A percentile compares a stretch with the other conserved stretches of the same genome.
Evolutionary conservation across 2,329 filamentous ascomycete genomes (phyloP).

Genomic region (Hymenotorrendiella dingleyae): DNA sequence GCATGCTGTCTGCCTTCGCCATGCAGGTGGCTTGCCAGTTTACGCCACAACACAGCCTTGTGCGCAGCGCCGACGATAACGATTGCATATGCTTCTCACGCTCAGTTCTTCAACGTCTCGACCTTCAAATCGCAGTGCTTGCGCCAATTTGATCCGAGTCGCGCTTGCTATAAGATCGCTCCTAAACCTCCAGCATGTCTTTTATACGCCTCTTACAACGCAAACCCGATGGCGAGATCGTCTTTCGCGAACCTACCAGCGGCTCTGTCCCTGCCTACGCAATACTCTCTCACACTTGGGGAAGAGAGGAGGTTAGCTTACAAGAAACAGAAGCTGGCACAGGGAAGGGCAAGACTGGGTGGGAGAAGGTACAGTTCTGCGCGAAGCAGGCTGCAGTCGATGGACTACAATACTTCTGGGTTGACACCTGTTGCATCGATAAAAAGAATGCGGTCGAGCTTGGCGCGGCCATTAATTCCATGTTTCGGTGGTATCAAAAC

Average conservation of each 20-base stretch:
- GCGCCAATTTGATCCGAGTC: constrained; percentile 13
- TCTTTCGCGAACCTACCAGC: constrained; percentile 3
- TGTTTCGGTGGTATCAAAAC: constrained; percentile 18
- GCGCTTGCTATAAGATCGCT: constrained; percentile 15
- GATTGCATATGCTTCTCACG: constrained; percentile 13
- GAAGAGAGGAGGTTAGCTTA: constrained; percentile 15
- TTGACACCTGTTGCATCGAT: constrained; percentile 20
- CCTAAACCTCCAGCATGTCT: constrained; percentile 16
- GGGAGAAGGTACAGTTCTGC: constrained; percentile 16
- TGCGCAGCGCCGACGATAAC: constrained; percentile 15
- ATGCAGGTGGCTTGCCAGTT: constrained; percentile 13
- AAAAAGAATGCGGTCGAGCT: constrained; percentile 15
- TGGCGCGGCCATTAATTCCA: constrained; percentile 14
- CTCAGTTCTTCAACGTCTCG: constrained; percentile 14
- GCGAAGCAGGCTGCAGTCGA: constrained; percentile 14
- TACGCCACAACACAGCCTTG: constrained; percentile 17
- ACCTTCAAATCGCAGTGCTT: constrained; percentile 17
- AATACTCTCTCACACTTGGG: constrained; percentile 21
- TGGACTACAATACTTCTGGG: constrained; percentile 17
- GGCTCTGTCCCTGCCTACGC: constrained; percentile 8
- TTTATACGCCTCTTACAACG: constrained; percentile 21
- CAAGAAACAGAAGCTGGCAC: constrained; percentile 9
- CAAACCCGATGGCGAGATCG: constrained; percentile 22
- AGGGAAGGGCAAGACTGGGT: constrained; percentile 16
- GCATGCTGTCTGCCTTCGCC: constrained; percentile 16